Evolutionary conservation across 2,329 filamentous ascomycete species (phyloP).

Genomic region (Knoxdaviesia capensis): DNA sequence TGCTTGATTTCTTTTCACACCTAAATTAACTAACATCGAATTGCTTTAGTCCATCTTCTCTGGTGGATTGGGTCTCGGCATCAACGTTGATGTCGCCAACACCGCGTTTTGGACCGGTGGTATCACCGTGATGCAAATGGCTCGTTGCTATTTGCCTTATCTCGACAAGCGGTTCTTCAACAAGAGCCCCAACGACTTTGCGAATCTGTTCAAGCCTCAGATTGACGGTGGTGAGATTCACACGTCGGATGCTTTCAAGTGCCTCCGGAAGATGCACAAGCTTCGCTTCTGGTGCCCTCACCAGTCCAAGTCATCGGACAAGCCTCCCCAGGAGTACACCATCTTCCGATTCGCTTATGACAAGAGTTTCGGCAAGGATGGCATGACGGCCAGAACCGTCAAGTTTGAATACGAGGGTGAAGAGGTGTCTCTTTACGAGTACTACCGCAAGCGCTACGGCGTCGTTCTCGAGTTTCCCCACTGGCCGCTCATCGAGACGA

Average conservation of each 20-base stretch:
- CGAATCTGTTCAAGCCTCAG: too few species aligned
- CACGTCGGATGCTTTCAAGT: conserved; percentile 30
- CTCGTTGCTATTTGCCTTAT: conserved; percentile 11
- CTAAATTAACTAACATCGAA: conserved; percentile 8
- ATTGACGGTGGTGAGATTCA: conserved; percentile 7
- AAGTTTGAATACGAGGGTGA: conserved; percentile 33
- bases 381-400: conserved; percentile 27
- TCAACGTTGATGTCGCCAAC: conserved; percentile 87
- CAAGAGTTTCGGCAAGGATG: conserved; percentile 19
- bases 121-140: conserved; percentile 17
- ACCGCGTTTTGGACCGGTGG: conserved; percentile 58
- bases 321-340: conserved; percentile 27
- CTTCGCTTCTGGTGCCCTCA: conserved; percentile 37
- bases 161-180: too few species aligned
- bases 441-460: conserved; percentile 35
- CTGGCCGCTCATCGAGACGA: conserved; percentile 38
- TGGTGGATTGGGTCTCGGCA: conserved; percentile 40
- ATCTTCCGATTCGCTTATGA: conserved; percentile 31
- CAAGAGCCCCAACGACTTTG: too few species aligned
- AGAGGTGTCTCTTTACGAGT: conserved; percentile 25
- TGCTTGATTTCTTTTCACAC: conserved; percentile 12
- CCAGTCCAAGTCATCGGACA: conserved; percentile 15
- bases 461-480: conserved; percentile 22
- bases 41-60: conserved; percentile 16
- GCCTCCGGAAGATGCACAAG: conserved; percentile 30